Percentiles rank a stretch among this genome's conserved stretches.
These are phyloP conservation scores for Silene noctiflora DNA, from an alignment of 179 eudicot species.

Conservation along the genomic window DNA sequence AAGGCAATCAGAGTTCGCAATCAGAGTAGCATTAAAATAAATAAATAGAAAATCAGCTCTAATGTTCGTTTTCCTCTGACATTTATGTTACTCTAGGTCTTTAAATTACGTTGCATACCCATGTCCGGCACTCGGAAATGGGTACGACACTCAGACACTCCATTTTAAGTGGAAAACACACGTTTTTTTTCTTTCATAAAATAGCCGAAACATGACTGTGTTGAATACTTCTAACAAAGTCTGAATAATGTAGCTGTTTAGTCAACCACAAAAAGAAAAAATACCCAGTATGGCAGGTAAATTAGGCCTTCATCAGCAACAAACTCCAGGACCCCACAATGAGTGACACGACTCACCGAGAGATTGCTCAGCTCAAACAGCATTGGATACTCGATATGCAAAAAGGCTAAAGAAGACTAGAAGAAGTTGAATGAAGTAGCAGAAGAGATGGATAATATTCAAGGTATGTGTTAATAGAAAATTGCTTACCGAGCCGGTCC, in stretches of 20 bases:
- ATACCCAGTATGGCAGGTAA: conserved; percentile 39
- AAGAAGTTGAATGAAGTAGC: conserved; percentile 12
- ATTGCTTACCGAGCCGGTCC: conserved; percentile 37
- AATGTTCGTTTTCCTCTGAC: neutral
- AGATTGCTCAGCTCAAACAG: conserved; percentile 37
- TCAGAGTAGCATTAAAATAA: neutral
- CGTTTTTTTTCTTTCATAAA: too few species aligned
- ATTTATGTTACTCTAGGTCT: neutral
- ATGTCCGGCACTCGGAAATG: neutral
- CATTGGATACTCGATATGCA: conserved; percentile 42
- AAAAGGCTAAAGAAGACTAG: conserved; percentile 21
- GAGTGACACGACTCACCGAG: conserved; percentile 34
- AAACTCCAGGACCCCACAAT: conserved; percentile 41
- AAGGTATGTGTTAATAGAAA: neutral
- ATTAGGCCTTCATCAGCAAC: conserved; percentile 40
- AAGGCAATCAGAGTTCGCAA: conserved; percentile 6
- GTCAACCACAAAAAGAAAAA: neutral
- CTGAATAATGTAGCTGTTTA: neutral
- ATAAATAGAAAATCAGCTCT: neutral
- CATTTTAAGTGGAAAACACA: neutral
- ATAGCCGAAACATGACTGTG: too few species aligned
- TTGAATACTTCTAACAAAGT: neutral
- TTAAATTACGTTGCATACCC: neutral
- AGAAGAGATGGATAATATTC: neutral
- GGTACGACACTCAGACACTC: neutral